phyloP scores from a whole-genome alignment of 139 green algal genomes.

The Tetradesmus obliquus region DNA sequence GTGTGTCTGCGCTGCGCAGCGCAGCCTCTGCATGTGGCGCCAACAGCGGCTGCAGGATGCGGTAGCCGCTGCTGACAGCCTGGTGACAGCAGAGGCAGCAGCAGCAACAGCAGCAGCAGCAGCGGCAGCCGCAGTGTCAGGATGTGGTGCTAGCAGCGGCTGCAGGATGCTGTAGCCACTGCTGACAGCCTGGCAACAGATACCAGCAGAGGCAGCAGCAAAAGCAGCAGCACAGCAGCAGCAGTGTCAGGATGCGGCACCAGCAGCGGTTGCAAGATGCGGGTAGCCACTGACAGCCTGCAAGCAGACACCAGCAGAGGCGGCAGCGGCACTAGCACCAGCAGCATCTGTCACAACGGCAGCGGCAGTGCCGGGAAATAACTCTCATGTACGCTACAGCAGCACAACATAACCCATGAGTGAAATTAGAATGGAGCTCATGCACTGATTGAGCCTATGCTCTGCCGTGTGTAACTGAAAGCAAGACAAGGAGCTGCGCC shows the following conservation, averaged over 20 bases:
- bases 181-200: too few relatives aligned
- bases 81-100: background rate
- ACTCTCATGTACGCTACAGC: background rate
- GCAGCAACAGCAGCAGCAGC: background rate
- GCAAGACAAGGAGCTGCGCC: too few relatives aligned
- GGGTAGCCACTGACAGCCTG: too few relatives aligned
- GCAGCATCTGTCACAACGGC: too few relatives aligned
- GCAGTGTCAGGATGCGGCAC: too few relatives aligned
- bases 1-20: background rate
- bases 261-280: background rate
- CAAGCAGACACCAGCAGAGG: too few relatives aligned
- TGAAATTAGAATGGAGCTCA: background rate
- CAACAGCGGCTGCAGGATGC: background rate
- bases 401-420: background rate
- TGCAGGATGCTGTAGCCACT: background rate
- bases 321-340: too few relatives aligned
- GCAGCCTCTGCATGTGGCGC: background rate
- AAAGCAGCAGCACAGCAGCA: too few relatives aligned
- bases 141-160: background rate
- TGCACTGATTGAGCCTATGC: too few relatives aligned
- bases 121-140: background rate
- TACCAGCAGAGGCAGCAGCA: too few relatives aligned
- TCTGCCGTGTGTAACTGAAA: too few relatives aligned
- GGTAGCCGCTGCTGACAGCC: background rate
- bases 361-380: background rate